Evolutionary conservation across 371 early-diverging fungal species (phyloP), one percentile per base, ranked within the genome.

Genomic region (Mortierella sp.): DNA sequence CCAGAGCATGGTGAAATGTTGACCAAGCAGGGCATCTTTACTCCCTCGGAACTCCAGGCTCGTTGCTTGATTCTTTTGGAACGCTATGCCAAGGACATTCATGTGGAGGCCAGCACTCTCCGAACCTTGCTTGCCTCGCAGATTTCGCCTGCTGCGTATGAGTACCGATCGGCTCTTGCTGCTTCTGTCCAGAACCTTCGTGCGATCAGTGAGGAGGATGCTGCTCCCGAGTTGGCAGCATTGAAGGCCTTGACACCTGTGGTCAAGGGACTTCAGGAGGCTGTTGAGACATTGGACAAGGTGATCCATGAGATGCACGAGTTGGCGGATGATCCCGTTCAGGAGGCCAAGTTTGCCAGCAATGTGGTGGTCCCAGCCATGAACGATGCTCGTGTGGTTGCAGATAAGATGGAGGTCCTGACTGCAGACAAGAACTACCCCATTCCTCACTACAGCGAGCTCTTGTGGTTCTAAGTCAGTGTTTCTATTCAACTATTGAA

Each of bases 401-500:
- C 93, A 48, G 97, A 98, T 71, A 81, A 83, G 57, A 84, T 97
- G 60, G 98, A 98, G 85, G 79, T 84, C 55, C 70, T 90, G n/a
- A 89, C 94, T 43, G 89, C 93, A 28, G 97, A 97, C 88, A 95
- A 94, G 90, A 85, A 84, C 85, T 98, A 97, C 96, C 95, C 97
- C 56, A 88, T 94, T 84, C 98, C 98, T 86, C 96, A 95, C 87
- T 97, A 97, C 92, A 91, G 93, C 60, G 97, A 98, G 85, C 89
- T 98, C 45, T 87, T 98, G 75, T 94, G 75, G 75, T 75, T 75
- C 70, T 75, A 73, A 30, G 28, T 56, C 16, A 16, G 28, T 29
- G 21, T 50, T 50, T 50, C 46, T 11, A 46, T 11, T 16, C 16
- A 46, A 46, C 46, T 16, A 11, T 9, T 46, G 16, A 9, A 46